A percentile compares a stretch with the other conserved stretches of the same genome.
phyloP scores from a whole-genome alignment of 1,139 yeast genomes.

The Candida sanyaensis region DNA sequence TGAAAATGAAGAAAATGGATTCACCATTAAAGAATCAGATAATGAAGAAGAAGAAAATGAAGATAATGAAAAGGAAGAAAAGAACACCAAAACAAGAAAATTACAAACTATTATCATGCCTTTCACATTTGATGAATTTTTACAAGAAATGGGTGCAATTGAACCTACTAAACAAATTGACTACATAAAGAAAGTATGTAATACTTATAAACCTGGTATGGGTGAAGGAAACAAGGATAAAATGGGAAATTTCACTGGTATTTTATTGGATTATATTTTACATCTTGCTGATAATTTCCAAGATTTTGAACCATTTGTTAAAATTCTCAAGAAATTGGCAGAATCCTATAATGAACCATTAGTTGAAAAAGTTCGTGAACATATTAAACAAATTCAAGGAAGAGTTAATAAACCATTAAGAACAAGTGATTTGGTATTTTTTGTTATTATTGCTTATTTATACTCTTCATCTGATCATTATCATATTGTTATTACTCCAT shows the following conservation, averaged over 20 bases:
- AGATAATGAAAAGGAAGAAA: slow-evolving; percentile 9
- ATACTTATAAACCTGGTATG: slow-evolving; percentile 70
- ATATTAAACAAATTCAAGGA: slow-evolving; percentile 47
- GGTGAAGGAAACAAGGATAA: slow-evolving; percentile 82
- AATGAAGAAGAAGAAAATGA: slow-evolving; percentile 26
- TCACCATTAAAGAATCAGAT: slow-evolving; percentile 20
- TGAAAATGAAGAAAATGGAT: slow-evolving; percentile 37
- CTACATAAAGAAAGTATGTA: slow-evolving; percentile 57
- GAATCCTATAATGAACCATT: slow-evolving; percentile 66
- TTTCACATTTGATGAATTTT: slow-evolving; percentile 51
- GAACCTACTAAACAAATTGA: slow-evolving; percentile 46
- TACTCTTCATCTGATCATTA: slow-evolving; percentile 96
- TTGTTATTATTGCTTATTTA: slow-evolving; percentile 68
- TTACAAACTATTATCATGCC: slow-evolving; percentile 53
- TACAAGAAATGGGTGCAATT: slow-evolving; percentile 23
- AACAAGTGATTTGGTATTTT: slow-evolving; percentile 65
- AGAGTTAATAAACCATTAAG: slow-evolving; percentile 39
- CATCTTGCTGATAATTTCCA: slow-evolving; percentile 33
- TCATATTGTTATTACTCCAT: slow-evolving; percentile 87
- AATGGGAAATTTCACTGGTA: slow-evolving; percentile 62
- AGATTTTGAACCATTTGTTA: slow-evolving; percentile 44
- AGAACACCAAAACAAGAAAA: slow-evolving; percentile 13
- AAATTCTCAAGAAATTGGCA: slow-evolving; percentile 58
- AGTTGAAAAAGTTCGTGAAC: slow-evolving; percentile 45
- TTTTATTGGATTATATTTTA: slow-evolving; percentile 65